Evolutionary conservation across 2,329 filamentous ascomycete species (phyloP).

Genomic region (Ascochyta koolunga): DNA sequence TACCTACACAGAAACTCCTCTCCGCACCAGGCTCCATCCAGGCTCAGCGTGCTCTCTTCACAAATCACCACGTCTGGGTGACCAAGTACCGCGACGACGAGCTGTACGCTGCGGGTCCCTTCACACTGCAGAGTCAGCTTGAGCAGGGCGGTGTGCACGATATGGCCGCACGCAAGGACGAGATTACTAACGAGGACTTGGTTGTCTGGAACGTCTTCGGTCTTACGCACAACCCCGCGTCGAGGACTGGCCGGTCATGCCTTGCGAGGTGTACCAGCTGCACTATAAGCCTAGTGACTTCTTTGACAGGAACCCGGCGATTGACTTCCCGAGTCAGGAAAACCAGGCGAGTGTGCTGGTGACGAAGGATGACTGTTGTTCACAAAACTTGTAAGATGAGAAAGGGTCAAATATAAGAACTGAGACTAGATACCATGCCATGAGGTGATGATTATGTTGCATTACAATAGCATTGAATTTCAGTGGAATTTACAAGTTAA

Average conservation of each 20-base stretch:
- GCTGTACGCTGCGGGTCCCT: slow-evolving; percentile 56
- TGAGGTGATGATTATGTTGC: background rate
- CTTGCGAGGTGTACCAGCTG: slow-evolving; percentile 56
- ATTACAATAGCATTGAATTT: background rate
- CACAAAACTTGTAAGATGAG: slow-evolving; percentile 24
- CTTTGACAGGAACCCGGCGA: slow-evolving; percentile 59
- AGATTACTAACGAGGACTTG: slow-evolving; percentile 53
- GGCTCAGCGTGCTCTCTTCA: slow-evolving; percentile 55
- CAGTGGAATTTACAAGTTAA: background rate
- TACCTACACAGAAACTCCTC: slow-evolving; percentile 58
- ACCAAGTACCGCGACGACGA: slow-evolving; percentile 61
- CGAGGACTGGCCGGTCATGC: slow-evolving; percentile 60
- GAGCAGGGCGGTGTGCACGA: slow-evolving; percentile 55
- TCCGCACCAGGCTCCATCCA: slow-evolving; percentile 54
- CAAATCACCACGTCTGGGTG: slow-evolving; percentile 60
- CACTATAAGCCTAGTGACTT: slow-evolving; percentile 60
- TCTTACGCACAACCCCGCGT: slow-evolving; percentile 57
- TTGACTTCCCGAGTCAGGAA: slow-evolving; percentile 57
- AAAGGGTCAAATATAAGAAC: background rate
- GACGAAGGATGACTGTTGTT: slow-evolving; percentile 33
- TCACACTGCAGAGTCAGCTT: slow-evolving; percentile 53
- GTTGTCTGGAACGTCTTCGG: slow-evolving; percentile 60
- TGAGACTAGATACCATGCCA: background rate
- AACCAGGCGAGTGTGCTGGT: slow-evolving; percentile 40
- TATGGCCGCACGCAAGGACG: slow-evolving; percentile 51